Percentiles rank a stretch among this genome's conserved stretches.
Evolutionary conservation across 306 rosid genomes (phyloP).

Genomic region (Erythrophleum fordii): DNA sequence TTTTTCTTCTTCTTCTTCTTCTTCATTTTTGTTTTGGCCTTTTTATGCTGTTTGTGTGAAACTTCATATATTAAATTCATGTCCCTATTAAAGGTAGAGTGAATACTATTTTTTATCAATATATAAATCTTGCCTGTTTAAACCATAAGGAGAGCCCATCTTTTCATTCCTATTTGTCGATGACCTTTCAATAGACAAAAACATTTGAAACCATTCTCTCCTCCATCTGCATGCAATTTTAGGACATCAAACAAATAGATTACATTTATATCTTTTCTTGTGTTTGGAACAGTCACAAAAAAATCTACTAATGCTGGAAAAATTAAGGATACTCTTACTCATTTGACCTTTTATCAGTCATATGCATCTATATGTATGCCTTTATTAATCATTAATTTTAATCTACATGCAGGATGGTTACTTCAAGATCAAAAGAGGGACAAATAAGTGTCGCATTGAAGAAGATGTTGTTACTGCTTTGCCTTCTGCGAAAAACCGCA

Average conservation of each 20-base stretch:
- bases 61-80: not conserved
- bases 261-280: not conserved
- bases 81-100: slow-evolving; percentile 6
- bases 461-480: slow-evolving; percentile 78
- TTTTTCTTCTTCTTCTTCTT: no score
- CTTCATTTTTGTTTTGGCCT: no score
- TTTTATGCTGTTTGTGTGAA: no score
- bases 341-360: slow-evolving; percentile 27
- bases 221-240: not conserved
- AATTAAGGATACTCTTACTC: slow-evolving; percentile 28
- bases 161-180: slow-evolving; percentile 2
- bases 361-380: slow-evolving; percentile 18
- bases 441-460: slow-evolving; percentile 92
- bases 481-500: slow-evolving; percentile 72
- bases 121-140: slow-evolving; percentile 13
- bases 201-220: not conserved
- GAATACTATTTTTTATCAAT: not conserved
- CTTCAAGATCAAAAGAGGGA: slow-evolving; percentile 90
- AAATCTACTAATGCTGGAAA: not conserved
- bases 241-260: slow-evolving; percentile 11
- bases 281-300: slow-evolving; percentile 17
- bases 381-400: slow-evolving; percentile 15
- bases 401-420: slow-evolving; percentile 81
- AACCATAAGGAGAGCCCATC: not conserved
- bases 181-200: slow-evolving; percentile 24